A percentile compares a stretch with the other conserved stretches of the same genome.
Conservation (phyloP, 805 yeast genomes). For the Myxozyma mucilagina region DNA sequence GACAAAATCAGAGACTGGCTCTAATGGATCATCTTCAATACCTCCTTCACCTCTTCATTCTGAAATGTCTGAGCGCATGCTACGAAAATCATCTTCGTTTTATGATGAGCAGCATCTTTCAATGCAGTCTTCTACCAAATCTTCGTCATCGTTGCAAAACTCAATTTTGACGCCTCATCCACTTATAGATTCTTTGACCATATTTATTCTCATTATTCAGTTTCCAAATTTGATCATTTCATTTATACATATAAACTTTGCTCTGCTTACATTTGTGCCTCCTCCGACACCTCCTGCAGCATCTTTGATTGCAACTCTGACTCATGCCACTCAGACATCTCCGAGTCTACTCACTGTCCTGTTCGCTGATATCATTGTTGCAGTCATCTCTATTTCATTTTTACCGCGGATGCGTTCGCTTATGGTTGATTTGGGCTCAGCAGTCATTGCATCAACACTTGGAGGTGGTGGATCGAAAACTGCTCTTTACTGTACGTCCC, state of each 20-base stretch:
- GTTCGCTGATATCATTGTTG: constrained; percentile 40
- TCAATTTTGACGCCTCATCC: constrained; percentile 39
- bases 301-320: constrained; percentile 25
- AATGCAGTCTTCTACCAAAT: neutral
- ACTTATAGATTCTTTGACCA: constrained; percentile 41
- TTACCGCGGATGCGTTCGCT: constrained; percentile 29
- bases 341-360: constrained; percentile 34
- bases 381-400: constrained; percentile 29
- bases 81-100: constrained; percentile 20
- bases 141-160: neutral
- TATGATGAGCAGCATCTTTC: neutral
- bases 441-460: constrained; percentile 35
- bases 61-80: constrained; percentile 3
- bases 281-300: constrained; percentile 18
- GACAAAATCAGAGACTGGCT: neutral
- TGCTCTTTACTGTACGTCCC: constrained; percentile 38
- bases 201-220: constrained; percentile 38
- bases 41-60: neutral
- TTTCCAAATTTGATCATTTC: constrained; percentile 38
- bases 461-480: constrained; percentile 41
- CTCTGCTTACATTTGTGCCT: constrained; percentile 32
- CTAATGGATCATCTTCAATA: neutral
- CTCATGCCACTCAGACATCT: constrained; percentile 30
- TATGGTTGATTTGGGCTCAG: constrained; percentile 33
- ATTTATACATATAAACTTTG: constrained; percentile 35